Evolutionary conservation across 768 basidiomycete species (phyloP), one percentile per base, ranked within the genome.

Genomic region (Pleurotus djamor): DNA sequence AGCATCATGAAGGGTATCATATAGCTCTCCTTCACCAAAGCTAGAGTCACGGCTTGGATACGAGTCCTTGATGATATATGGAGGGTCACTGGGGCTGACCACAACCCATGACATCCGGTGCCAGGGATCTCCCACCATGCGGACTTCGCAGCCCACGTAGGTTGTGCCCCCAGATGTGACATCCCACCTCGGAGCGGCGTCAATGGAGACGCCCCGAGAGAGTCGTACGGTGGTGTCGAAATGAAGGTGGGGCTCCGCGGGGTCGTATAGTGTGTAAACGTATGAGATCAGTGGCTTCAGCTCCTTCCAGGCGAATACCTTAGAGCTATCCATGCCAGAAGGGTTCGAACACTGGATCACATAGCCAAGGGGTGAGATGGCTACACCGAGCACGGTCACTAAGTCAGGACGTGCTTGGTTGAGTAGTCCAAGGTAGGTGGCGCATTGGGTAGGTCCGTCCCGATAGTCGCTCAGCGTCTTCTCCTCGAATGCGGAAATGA

Each of bases 211-310:
- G 2, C 32, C 10, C 35, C 13, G 4, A 10, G 47, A 43, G 13
- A 59, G 58, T 4, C 48, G 12, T 14, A 59, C 32, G 0, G 58
- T 37, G 12, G 48, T 9, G 12, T 59, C 58, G 5, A 12, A 7
- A 13, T 4, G 12, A 13, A 14, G 28, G 17, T 50, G 36, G 33
- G 16, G 35, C 12, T n/a, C 2, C 5, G 16, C 14, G 5, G 58
- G 58, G 37, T 6, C n/a, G 35, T 59, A 59, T 7, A 59, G 48
- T 17, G 58, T 49, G 35, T 21, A 59, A 34, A 59, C 16, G 33
- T 59, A 59, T 8, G 13, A 28, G 37, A 50, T 5, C 6, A 59
- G n/a, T 2, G 48, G 48, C 10, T 36, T 14, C 6, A 59, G 12
- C 4, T 59, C 28, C 16, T 16, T 14, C 56, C 56, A 61, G 28